Evolutionary conservation across 352 stramenopile genomes (phyloP).

Genomic region (Phytophthora hibernalis): DNA sequence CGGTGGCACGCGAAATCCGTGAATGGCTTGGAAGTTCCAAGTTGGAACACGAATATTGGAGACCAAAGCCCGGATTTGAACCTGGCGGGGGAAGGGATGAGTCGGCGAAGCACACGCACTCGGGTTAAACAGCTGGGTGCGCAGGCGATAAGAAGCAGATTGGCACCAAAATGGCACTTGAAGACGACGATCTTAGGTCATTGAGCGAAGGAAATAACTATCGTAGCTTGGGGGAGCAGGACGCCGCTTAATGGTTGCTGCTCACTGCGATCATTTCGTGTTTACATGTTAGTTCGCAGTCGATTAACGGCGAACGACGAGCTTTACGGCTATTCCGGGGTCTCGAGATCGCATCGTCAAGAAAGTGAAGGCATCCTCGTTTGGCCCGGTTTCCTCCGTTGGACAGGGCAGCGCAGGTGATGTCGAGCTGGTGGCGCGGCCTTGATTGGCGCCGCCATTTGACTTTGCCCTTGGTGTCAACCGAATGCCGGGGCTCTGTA

Average conservation of each 20-base stretch:
- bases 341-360: not conserved
- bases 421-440: slow-evolving; percentile 19
- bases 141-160: slow-evolving; percentile 24
- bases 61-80: slow-evolving; percentile 28
- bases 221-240: too few species aligned
- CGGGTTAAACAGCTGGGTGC: slow-evolving; percentile 17
- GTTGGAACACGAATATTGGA: slow-evolving; percentile 23
- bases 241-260: too few species aligned
- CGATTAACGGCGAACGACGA: not conserved
- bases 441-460: slow-evolving; percentile 15
- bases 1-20: not conserved
- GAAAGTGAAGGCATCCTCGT: not conserved
- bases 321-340: not conserved
- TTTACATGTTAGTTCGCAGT: not conserved
- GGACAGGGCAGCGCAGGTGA: slow-evolving; percentile 16
- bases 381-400: not conserved
- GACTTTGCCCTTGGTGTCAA: slow-evolving; percentile 4
- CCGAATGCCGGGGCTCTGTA: slow-evolving; percentile 12
- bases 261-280: too few species aligned
- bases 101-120: slow-evolving; percentile 21
- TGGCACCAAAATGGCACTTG: not conserved
- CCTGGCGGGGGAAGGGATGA: slow-evolving; percentile 17
- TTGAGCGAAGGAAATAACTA: too few species aligned
- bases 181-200: not conserved
- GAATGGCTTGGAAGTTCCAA: not conserved